Evolutionary conservation across 768 basidiomycete species (phyloP).

Genomic region (Suillus occidentalis): DNA sequence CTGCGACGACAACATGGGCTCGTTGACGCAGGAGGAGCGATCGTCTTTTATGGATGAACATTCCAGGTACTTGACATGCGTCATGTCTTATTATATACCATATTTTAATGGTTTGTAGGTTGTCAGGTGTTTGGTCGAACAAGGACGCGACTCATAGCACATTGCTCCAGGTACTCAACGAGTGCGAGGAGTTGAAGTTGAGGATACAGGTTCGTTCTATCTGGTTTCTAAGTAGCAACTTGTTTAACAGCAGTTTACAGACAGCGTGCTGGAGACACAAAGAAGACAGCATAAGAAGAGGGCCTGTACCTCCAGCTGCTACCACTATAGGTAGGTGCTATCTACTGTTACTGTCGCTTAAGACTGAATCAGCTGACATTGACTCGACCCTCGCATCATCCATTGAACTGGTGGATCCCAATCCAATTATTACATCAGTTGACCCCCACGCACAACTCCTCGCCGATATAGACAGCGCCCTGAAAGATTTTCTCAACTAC

Average conservation of each 20-base stretch:
- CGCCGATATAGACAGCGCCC: too few relatives aligned
- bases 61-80: too few relatives aligned
- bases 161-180: neutral
- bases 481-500: too few relatives aligned
- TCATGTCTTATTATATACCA: too few relatives aligned
- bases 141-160: neutral
- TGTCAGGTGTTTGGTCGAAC: neutral
- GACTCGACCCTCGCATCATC: neutral
- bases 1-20: too few relatives aligned
- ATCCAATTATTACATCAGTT: too few relatives aligned
- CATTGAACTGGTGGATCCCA: too few relatives aligned
- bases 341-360: neutral
- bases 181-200: neutral
- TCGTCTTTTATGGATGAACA: too few relatives aligned
- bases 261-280: neutral
- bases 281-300: neutral
- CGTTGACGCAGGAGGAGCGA: too few relatives aligned
- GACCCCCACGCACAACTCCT: too few relatives aligned
- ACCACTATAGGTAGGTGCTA: neutral
- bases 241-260: neutral
- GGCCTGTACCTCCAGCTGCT: neutral
- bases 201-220: neutral
- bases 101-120: too few relatives aligned
- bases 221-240: neutral
- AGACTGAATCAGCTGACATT: neutral